Evolutionary conservation across 140 eudicot genomes (phyloP).

Genomic region (Ambrosia hybrid): DNA sequence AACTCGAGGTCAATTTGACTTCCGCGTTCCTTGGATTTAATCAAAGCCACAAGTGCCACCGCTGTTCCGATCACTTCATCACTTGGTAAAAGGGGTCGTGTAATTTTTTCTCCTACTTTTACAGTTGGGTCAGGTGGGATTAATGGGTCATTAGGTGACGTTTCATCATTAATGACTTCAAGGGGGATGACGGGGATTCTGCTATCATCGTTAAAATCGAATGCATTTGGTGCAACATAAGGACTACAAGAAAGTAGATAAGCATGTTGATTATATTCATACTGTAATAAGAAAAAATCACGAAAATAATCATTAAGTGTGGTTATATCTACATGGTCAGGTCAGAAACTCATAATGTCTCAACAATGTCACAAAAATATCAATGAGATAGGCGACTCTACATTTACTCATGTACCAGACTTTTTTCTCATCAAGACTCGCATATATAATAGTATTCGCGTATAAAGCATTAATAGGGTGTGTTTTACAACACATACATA

Average conservation of each 20-base stretch:
- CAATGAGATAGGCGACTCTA: too few relatives aligned
- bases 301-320: too few relatives aligned
- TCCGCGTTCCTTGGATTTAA: slow-evolving; percentile 14
- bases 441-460: too few relatives aligned
- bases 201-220: slow-evolving; percentile 12
- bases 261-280: slow-evolving; percentile 4
- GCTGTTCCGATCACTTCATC: slow-evolving; percentile 17
- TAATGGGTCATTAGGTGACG: slow-evolving; percentile 1
- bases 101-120: slow-evolving; percentile 18
- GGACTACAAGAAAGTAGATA: slow-evolving; percentile 24
- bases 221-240: slow-evolving; percentile 21
- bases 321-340: too few relatives aligned
- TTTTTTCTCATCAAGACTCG: too few relatives aligned
- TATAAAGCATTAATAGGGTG: too few relatives aligned
- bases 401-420: too few relatives aligned
- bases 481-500: too few relatives aligned
- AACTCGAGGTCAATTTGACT: slow-evolving; percentile 21
- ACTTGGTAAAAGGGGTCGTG: slow-evolving; percentile 17
- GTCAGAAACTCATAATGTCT: too few relatives aligned
- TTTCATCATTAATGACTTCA: slow-evolving; percentile 14
- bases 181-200: slow-evolving; percentile 19
- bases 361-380: too few relatives aligned
- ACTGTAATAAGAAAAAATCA: too few relatives aligned
- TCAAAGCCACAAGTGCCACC: slow-evolving; percentile 14
- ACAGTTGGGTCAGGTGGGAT: not conserved